Evolutionary conservation across 2,329 filamentous ascomycete species (phyloP).

Genomic region (Cordyceps militaris): DNA sequence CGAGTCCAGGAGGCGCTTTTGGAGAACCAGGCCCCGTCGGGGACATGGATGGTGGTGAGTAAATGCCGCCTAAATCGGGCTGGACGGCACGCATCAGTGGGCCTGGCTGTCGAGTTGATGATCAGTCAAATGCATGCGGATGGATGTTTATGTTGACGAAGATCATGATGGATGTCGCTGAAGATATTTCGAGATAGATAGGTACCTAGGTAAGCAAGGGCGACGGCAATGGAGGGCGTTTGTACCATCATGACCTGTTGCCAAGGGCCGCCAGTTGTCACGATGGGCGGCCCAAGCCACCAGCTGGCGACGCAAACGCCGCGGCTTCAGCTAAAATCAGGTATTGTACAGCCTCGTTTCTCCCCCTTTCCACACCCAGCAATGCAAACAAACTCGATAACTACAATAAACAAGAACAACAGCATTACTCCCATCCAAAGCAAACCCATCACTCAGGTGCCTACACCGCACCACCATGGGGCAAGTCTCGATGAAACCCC

Average conservation of each 20-base stretch:
- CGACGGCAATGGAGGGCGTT: not conserved
- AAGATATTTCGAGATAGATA: not conserved
- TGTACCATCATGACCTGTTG: not conserved
- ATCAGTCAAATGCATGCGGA: not conserved
- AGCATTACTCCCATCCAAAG: not conserved
- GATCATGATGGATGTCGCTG: not conserved
- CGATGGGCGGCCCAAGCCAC: not conserved
- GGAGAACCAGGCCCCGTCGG: not conserved
- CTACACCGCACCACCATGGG: not conserved
- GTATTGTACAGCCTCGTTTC: not conserved
- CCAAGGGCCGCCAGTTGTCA: not conserved
- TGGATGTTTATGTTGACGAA: not conserved
- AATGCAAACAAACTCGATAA: not conserved
- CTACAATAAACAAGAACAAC: not conserved
- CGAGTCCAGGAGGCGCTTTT: not conserved
- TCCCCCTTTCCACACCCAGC: not conserved
- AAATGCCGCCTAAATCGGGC: slow-evolving; percentile 4
- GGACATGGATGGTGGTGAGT: not conserved
- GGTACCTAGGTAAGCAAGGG: not conserved
- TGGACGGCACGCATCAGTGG: slow-evolving; percentile 9
- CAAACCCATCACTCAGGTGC: not conserved
- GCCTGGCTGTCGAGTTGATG: not conserved
- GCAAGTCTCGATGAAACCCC: slow-evolving; percentile 7
- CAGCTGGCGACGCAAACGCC: not conserved
- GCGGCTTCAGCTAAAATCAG: slow-evolving; percentile 1